phyloP scores from a whole-genome alignment of 225 moss, liverwort and hornwort species.

The Marchantia polymorpha region DNA sequence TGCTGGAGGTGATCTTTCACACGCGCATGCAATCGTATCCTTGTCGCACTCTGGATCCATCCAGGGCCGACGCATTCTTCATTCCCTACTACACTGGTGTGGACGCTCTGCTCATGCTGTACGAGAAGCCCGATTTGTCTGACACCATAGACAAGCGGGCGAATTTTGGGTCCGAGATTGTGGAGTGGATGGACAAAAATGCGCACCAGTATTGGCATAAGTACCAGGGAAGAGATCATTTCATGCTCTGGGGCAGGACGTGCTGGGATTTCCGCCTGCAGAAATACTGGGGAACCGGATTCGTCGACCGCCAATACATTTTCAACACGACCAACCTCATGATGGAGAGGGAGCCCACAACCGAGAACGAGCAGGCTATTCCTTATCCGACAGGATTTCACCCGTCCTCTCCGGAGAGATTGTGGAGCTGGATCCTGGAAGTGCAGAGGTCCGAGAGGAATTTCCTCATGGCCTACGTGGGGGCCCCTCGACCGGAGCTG shows the following conservation, averaged over 20 bases:
- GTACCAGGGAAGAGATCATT: constrained; percentile 63
- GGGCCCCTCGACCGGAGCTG: constrained; percentile 58
- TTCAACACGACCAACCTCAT: constrained; percentile 61
- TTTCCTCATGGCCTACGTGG: constrained; percentile 68
- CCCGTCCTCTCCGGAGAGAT: constrained; percentile 47
- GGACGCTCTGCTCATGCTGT: constrained; percentile 23
- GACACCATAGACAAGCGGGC: constrained; percentile 19
- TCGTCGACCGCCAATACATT: constrained; percentile 42
- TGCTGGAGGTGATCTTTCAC: constrained; percentile 43
- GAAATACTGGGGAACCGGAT: constrained; percentile 59
- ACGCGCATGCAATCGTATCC: constrained; percentile 31
- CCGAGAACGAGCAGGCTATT: constrained; percentile 57
- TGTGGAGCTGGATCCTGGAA: constrained; percentile 55
- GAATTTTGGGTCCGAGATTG: constrained; percentile 43
- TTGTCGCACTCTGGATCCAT: constrained; percentile 32
- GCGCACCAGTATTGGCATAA: constrained; percentile 55
- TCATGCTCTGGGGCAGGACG: constrained; percentile 71
- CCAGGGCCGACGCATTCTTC: constrained; percentile 41
- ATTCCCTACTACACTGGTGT: constrained; percentile 43
- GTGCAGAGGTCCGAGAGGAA: constrained; percentile 53
- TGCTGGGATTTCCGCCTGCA: constrained; percentile 67
- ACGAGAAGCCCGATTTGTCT: constrained; percentile 18
- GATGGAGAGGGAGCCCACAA: constrained; percentile 54
- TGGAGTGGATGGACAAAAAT: constrained; percentile 60
- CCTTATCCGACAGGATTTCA: constrained; percentile 84